A percentile compares a stretch with the other conserved stretches of the same genome.
Conservation (phyloP, 1,139 yeast species). For the Blastobotrys raffinosifermentans region DNA sequence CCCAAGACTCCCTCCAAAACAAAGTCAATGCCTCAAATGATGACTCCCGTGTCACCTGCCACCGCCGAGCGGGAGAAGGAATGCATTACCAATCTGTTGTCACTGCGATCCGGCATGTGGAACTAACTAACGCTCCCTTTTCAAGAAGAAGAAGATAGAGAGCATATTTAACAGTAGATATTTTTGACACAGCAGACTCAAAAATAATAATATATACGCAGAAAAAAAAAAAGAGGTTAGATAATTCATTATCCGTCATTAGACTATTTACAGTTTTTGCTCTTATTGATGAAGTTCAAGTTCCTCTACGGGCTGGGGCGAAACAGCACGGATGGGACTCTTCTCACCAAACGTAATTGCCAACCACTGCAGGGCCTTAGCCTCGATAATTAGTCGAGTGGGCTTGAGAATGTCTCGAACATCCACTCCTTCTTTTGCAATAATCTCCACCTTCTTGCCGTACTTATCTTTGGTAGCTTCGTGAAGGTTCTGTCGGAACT, state of each 20-base stretch:
- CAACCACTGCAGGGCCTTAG: constrained; percentile 57
- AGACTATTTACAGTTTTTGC: not conserved
- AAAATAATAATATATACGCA: too few relatives aligned
- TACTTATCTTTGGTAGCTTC: constrained; percentile 38
- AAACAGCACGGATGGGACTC: constrained; percentile 4
- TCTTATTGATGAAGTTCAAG: not conserved
- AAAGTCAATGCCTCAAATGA: constrained; percentile 3
- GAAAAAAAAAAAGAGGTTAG: not conserved
- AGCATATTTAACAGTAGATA: not conserved
- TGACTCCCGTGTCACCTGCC: constrained; percentile 3
- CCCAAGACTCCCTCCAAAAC: not conserved
- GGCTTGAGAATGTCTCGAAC: constrained; percentile 84
- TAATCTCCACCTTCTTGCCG: constrained; percentile 54
- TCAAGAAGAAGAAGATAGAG: not conserved
- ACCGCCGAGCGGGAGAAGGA: constrained; percentile 24
- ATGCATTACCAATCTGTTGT: constrained; percentile 28
- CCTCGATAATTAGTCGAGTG: constrained; percentile 67
- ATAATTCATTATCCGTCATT: not conserved
- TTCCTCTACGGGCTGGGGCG: not conserved
- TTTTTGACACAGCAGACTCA: too few relatives aligned
- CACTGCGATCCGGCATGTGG: constrained; percentile 26
- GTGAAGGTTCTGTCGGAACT: constrained; percentile 47
- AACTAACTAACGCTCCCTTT: too few relatives aligned
- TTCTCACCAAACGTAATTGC: constrained; percentile 20
- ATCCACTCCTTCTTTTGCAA: constrained; percentile 72